A percentile compares a stretch with the other conserved stretches of the same genome.
Conservation (phyloP, 2,329 filamentous ascomycete species). For the Talaromyces sp. region DNA sequence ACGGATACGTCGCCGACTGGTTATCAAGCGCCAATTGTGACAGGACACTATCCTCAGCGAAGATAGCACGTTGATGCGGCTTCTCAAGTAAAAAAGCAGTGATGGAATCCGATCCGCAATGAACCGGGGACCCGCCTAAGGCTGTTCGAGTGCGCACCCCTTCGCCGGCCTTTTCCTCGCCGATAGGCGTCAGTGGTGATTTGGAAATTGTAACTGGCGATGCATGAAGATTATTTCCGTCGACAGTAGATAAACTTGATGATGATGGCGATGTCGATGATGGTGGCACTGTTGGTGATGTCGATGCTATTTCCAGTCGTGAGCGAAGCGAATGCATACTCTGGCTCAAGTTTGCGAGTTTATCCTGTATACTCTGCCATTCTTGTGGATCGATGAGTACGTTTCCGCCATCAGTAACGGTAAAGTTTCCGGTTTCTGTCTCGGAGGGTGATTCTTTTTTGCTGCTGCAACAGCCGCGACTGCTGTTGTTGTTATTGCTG, state of each 20-base stretch:
- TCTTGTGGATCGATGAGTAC: constrained; percentile 42
- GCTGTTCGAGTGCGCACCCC: constrained; percentile 61
- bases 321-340: constrained; percentile 38
- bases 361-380: constrained; percentile 42
- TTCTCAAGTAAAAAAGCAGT: constrained; percentile 58
- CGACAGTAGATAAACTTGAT: background rate
- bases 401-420: constrained; percentile 22
- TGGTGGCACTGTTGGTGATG: constrained; percentile 14
- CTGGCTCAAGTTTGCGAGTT: constrained; percentile 42
- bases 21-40: constrained; percentile 63
- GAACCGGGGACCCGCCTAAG: constrained; percentile 57
- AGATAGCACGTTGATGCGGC: constrained; percentile 45
- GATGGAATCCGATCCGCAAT: constrained; percentile 60
- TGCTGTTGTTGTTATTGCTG: background rate
- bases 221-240: background rate
- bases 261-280: constrained; percentile 18
- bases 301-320: constrained; percentile 33
- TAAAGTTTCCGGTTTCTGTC: constrained; percentile 16
- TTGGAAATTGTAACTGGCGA: background rate
- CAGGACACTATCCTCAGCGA: constrained; percentile 55
- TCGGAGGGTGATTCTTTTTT: background rate
- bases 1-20: constrained; percentile 62
- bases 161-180: constrained; percentile 35
- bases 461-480: background rate
- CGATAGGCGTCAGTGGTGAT: constrained; percentile 8